Base-by-base conservation (phyloP, 768 basidiomycete genomes). In the Amanita fuliginea region DNA sequence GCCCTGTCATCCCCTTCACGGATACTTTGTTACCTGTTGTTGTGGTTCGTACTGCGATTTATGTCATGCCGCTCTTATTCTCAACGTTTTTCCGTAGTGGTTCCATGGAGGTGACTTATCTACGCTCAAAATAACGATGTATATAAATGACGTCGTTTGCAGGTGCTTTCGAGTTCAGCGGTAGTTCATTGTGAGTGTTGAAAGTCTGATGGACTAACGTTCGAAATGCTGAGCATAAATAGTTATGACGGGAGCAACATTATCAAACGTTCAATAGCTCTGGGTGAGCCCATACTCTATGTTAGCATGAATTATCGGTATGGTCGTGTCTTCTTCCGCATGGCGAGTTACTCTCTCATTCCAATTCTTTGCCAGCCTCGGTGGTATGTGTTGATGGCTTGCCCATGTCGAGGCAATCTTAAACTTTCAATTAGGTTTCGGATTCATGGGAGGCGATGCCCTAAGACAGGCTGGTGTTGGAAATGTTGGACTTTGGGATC, bases 401-500 rank as follows among this genome's bases (percentile, higher is more conserved):
- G 2, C 32, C 4, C 4, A 5, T 32, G 13, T 13, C 32, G 13
- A 32, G 13, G 13, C 32, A 4, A 32, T 13, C 32, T 32, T 32
- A 13, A 7, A 32, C 32, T 32, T 32, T 13, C 32, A 11, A 32
- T 13, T 32, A 32, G 32, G 65, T 0, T 67, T 69, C 32, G 73
- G 72, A 1, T 73, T 72, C 51, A 49, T 73, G n/a, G 69, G 60
- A 7, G 64, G 69, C 14, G 56, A 68, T 37, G 65, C 73, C 52
- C 62, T 68, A 7, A 63, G 66, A 34, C 63, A 54, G 6, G 70
- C 67, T 7, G 70, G 70, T 2, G 53, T 69, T 9, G 67, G 62
- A 21, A 80, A 80, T 57, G 60, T 73, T 0, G 77, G 79, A 6
- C 56, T 81, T 5, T 62, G 60, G 49, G 79, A 81, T 56, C 74